These are phyloP conservation scores for Dactylonectria macrodidyma DNA, from an alignment of 2,329 filamentous ascomycete genomes.

Conservation along the genomic window DNA sequence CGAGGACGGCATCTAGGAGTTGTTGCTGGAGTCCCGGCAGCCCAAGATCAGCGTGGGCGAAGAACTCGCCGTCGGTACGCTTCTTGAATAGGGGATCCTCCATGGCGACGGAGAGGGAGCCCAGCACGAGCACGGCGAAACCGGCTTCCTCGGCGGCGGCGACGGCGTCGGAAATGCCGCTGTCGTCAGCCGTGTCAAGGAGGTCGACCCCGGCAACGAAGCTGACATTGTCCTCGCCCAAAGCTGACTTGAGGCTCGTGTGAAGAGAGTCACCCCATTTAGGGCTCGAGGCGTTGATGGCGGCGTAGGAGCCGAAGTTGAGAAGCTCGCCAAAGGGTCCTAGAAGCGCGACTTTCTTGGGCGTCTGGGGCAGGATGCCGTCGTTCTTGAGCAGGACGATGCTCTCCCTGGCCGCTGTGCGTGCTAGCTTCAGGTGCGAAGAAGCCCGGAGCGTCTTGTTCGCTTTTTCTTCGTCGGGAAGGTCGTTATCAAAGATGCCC, in stretches of 20 bases:
- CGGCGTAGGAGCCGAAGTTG: constrained; percentile 39
- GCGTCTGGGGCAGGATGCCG: constrained; percentile 66
- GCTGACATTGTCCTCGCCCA: constrained; percentile 35
- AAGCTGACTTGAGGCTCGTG: constrained; percentile 29
- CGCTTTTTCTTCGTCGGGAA: constrained; percentile 40
- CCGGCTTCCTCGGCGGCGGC: constrained; percentile 47
- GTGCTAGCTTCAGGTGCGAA: constrained; percentile 28
- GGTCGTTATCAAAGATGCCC: constrained; percentile 45
- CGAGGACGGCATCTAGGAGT: constrained; percentile 52
- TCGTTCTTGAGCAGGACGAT: constrained; percentile 77
- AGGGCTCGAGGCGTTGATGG: constrained; percentile 36
- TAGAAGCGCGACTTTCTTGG: constrained; percentile 35
- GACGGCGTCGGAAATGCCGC: constrained; percentile 41
- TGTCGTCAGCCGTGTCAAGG: constrained; percentile 37
- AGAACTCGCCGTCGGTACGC: constrained; percentile 55
- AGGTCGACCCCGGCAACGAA: constrained; percentile 35
- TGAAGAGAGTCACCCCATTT: constrained; percentile 38
- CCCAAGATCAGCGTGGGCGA: constrained; percentile 50
- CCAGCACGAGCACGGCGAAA: constrained; percentile 50
- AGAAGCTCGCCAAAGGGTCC: constrained; percentile 48
- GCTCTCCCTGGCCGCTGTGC: constrained; percentile 34
- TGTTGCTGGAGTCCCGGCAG: constrained; percentile 53
- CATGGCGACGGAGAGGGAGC: constrained; percentile 46
- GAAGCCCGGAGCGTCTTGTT: constrained; percentile 34
- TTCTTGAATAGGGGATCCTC: constrained; percentile 44